These are phyloP conservation scores for Elsinoe perseae DNA, from an alignment of 2,329 filamentous ascomycete genomes.

Conservation along the genomic window DNA sequence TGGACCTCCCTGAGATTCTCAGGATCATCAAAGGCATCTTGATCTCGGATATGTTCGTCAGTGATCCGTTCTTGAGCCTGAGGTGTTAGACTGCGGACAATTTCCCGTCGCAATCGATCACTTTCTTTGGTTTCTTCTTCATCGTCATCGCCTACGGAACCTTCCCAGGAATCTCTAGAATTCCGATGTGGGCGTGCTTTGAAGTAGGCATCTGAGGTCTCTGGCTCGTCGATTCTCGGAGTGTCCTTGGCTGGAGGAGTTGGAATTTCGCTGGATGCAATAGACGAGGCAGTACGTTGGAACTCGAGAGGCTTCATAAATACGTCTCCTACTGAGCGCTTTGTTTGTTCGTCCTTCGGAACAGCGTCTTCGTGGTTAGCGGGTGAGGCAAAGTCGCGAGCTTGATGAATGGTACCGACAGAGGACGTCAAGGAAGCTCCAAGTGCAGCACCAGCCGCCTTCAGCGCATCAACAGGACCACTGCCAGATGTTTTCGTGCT, in stretches of 20 bases:
- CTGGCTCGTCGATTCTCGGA: slow-evolving; percentile 21
- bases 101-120: slow-evolving; percentile 65
- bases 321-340: slow-evolving; percentile 28
- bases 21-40: slow-evolving; percentile 26
- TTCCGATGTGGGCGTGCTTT: slow-evolving; percentile 22
- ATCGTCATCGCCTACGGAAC: slow-evolving; percentile 29
- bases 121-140: slow-evolving; percentile 57
- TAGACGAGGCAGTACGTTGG: slow-evolving; percentile 31
- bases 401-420: slow-evolving; percentile 29
- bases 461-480: slow-evolving; percentile 38
- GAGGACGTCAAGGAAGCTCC: slow-evolving; percentile 39
- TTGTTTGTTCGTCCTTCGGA: slow-evolving; percentile 20
- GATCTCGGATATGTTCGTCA: slow-evolving; percentile 21
- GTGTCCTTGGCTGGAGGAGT: slow-evolving; percentile 43
- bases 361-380: slow-evolving; percentile 19
- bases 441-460: slow-evolving; percentile 42
- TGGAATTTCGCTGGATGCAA: slow-evolving; percentile 34
- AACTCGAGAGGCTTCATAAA: slow-evolving; percentile 33
- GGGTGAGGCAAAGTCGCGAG: slow-evolving; percentile 28
- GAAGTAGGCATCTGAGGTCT: slow-evolving; percentile 31
- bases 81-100: slow-evolving; percentile 60
- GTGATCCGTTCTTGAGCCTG: slow-evolving; percentile 20
- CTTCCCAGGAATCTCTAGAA: slow-evolving; percentile 19
- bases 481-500: slow-evolving; percentile 17
- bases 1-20: slow-evolving; percentile 19